Evolutionary conservation across 441 rosid genomes (phyloP).

Genomic region (Lepidium campestre): DNA sequence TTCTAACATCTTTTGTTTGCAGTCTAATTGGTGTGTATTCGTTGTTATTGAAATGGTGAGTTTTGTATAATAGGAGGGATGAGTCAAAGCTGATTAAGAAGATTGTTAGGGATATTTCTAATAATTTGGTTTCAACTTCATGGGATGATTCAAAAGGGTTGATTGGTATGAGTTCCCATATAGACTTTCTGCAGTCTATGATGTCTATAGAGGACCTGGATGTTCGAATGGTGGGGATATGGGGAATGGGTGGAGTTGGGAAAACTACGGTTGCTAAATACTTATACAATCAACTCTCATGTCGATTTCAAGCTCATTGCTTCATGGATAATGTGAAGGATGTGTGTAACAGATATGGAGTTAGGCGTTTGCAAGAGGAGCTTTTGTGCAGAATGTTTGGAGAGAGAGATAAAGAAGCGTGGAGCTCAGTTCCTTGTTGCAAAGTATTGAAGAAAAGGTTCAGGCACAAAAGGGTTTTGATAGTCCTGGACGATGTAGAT

Average conservation of each 20-base stretch:
- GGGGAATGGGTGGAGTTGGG: constrained; percentile 47
- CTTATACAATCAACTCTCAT: constrained; percentile 15
- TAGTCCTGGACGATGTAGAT: constrained; percentile 35
- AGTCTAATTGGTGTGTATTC: not conserved
- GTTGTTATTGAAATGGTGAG: not conserved
- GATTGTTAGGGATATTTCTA: constrained; percentile 24
- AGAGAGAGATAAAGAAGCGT: constrained; percentile 7
- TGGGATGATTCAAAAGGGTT: constrained; percentile 5
- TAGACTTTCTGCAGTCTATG: constrained; percentile 19
- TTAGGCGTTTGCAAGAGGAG: constrained; percentile 7
- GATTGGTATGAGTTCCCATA: constrained; percentile 24
- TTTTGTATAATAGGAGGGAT: constrained; percentile 25
- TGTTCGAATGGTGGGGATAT: constrained; percentile 35
- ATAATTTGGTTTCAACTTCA: not conserved
- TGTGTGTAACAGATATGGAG: constrained; percentile 1
- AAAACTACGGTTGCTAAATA: constrained; percentile 27
- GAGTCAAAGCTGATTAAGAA: constrained; percentile 31
- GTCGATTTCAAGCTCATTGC: constrained; percentile 21
- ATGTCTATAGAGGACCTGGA: not conserved
- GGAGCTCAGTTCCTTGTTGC: not conserved
- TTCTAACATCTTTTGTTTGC: not conserved
- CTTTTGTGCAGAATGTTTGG: constrained; percentile 21
- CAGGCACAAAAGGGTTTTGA: constrained; percentile 12
- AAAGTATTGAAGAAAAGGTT: constrained; percentile 15
- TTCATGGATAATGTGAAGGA: constrained; percentile 30